Evolutionary conservation across 768 basidiomycete species (phyloP), one percentile per base, ranked within the genome.

Genomic region (Kwoniella sp.): DNA sequence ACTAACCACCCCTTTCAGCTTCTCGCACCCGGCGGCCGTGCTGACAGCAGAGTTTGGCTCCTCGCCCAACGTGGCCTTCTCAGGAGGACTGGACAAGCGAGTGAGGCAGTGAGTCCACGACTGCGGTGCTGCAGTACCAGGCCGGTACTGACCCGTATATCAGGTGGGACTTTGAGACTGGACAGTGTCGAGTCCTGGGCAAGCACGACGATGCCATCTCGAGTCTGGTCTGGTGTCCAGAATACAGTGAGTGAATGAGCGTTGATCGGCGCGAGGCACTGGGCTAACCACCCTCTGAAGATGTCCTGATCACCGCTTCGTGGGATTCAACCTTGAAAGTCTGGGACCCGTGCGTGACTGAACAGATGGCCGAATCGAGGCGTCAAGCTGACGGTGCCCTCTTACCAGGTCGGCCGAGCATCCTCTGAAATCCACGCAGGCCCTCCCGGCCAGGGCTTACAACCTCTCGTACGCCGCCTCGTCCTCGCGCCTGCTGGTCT

Each of bases 311-410:
- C 38, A 86, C 89, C 0, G 89, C 87, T 10, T 91, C 90, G 14
- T 96, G 91, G 90, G 92, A 96, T 70, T 82, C 85, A 41, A 86
- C 88, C 0, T 67, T 98, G 22, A 85, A 85, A 10, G 82, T 91
- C 65, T 95, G 89, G 85, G 90, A 96, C 66, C 82, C 70, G 71
- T 71, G 39, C 51, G 69, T 66, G 22, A 33, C 12, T 43, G 22
- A 25, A 11, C 48, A 11, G 17, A 15, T 8, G 11, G 3, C 6
- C 15, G 3, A 31, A 33, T 20, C 10, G 32, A 15, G 8, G 32
- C 25, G n/a, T 25, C 8, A 40, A 14, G 19, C 36, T 34, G 7
- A 25, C 87, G 29, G 78, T 83, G 0, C 12, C 15, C 12, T 10
- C 15, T 39, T 14, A 29, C 27, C 60, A 72, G 62, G 42, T 60